phyloP scores from a whole-genome alignment of 1,284 basidiomycete species.

The Coriolopsis trogii region DNA sequence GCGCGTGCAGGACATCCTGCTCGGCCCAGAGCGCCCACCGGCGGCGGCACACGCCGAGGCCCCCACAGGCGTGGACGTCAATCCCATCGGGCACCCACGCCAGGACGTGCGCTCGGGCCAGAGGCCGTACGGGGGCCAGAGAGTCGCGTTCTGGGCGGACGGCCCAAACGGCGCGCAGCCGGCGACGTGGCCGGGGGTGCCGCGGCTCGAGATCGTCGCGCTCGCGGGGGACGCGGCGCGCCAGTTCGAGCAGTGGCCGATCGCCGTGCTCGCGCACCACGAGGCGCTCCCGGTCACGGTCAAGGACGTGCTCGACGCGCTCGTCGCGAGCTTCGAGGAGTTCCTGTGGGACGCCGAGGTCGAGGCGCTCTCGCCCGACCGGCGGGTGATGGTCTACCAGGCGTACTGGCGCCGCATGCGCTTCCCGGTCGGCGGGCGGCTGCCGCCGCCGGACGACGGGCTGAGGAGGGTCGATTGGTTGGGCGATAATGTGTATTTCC shows the following conservation, averaged over 20 bases:
- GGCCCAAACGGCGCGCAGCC: constrained; percentile 52
- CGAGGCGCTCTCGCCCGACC: constrained; percentile 30
- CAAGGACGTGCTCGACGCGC: constrained; percentile 50
- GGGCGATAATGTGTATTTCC: constrained; percentile 50
- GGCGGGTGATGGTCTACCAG: constrained; percentile 29
- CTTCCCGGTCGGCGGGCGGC: constrained; percentile 12
- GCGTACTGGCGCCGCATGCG: constrained; percentile 36
- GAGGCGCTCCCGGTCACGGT: constrained; percentile 47
- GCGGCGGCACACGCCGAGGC: no score
- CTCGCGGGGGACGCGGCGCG: constrained; percentile 51
- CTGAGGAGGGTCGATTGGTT: constrained; percentile 55
- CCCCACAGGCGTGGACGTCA: no score
- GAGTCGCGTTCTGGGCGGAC: constrained; percentile 35
- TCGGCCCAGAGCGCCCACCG: constrained; percentile 2
- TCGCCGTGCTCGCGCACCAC: constrained; percentile 41
- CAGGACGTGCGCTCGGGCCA: no score
- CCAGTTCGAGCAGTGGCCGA: constrained; percentile 55
- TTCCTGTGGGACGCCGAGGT: constrained; percentile 45
- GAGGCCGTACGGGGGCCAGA: no score
- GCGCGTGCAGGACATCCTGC: constrained; percentile 25
- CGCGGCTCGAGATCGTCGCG: constrained; percentile 52
- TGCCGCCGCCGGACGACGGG: constrained; percentile 34
- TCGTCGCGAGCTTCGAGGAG: constrained; percentile 49
- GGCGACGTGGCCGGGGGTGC: constrained; percentile 59
- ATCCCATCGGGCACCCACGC: no score